Evolutionary conservation across 140 eudicot genomes (phyloP).

Genomic region (Anethum foeniculum): DNA sequence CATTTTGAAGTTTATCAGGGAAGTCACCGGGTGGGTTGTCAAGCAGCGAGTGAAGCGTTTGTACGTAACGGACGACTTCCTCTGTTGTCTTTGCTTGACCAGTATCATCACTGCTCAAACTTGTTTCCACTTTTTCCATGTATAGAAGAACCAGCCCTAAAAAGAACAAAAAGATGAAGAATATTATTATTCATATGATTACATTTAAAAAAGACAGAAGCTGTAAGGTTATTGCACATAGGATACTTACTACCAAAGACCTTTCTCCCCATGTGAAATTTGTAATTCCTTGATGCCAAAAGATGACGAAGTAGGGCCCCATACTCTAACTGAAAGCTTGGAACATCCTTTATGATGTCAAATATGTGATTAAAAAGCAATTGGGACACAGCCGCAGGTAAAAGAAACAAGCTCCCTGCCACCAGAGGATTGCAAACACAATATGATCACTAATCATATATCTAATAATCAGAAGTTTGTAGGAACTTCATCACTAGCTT

Average conservation of each 20-base stretch:
- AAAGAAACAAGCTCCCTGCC: constrained; percentile 59
- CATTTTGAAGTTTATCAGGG: constrained; percentile 60
- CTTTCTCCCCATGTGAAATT: constrained; percentile 60
- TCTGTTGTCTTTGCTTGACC: constrained; percentile 63
- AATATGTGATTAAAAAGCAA: constrained; percentile 70
- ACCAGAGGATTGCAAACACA: constrained; percentile 18
- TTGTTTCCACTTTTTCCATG: constrained; percentile 67
- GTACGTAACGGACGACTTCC: constrained; percentile 64
- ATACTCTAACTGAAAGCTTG: constrained; percentile 85
- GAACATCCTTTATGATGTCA: constrained; percentile 77
- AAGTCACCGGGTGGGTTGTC: constrained; percentile 93
- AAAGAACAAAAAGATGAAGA: constrained; percentile 16
- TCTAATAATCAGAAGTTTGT: neutral
- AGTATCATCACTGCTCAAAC: constrained; percentile 33
- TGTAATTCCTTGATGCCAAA: constrained; percentile 52
- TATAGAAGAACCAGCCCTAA: constrained; percentile 70
- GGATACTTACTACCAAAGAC: constrained; percentile 69
- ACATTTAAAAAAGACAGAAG: neutral
- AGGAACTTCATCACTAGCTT: neutral
- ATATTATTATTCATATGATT: neutral
- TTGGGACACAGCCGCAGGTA: constrained; percentile 75
- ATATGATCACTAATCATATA: neutral
- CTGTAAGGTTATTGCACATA: neutral
- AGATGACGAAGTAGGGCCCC: constrained; percentile 77
- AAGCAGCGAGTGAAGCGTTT: constrained; percentile 79